Evolutionary conservation across 495 filamentous ascomycete species (phyloP).

Genomic region (Penicillium cataractarum): DNA sequence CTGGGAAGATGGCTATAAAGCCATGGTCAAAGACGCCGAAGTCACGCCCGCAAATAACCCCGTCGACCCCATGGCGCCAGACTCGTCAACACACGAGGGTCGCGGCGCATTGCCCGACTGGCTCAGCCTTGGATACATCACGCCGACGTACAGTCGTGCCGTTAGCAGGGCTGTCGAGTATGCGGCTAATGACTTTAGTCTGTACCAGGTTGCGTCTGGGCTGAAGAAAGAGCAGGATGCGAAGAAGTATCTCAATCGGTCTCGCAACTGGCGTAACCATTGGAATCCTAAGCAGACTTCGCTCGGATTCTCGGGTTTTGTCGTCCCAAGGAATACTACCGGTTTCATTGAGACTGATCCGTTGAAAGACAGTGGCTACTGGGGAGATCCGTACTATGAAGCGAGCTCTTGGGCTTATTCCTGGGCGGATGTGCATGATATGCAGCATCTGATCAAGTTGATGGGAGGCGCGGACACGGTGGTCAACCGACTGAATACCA

Average conservation of each 20-base stretch:
- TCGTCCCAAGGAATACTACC: slow-evolving; percentile 59
- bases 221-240: slow-evolving; percentile 56
- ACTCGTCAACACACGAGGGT: slow-evolving; percentile 70
- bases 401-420: slow-evolving; percentile 71
- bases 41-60: slow-evolving; percentile 63
- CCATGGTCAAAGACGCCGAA: slow-evolving; percentile 75
- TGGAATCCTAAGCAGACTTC: slow-evolving; percentile 63
- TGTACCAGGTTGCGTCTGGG: slow-evolving; percentile 56
- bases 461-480: slow-evolving; percentile 55
- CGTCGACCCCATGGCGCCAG: slow-evolving; percentile 59
- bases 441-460: slow-evolving; percentile 57
- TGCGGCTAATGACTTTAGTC: slow-evolving; percentile 66
- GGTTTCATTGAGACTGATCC: slow-evolving; percentile 66
- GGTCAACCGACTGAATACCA: slow-evolving; percentile 43
- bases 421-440: slow-evolving; percentile 70
- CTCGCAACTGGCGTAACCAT: slow-evolving; percentile 72
- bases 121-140: slow-evolving; percentile 65
- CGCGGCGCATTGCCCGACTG: slow-evolving; percentile 73
- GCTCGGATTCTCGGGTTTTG: slow-evolving; percentile 63
- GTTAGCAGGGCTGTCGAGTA: slow-evolving; percentile 73
- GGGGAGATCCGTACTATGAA: slow-evolving; percentile 66
- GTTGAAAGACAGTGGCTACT: slow-evolving; percentile 58
- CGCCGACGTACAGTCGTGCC: slow-evolving; percentile 60
- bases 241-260: slow-evolving; percentile 64
- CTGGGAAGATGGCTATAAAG: slow-evolving; percentile 69